Conservation (phyloP, 2,329 filamentous ascomycete genomes). For the Zasmidium angulare region DNA sequence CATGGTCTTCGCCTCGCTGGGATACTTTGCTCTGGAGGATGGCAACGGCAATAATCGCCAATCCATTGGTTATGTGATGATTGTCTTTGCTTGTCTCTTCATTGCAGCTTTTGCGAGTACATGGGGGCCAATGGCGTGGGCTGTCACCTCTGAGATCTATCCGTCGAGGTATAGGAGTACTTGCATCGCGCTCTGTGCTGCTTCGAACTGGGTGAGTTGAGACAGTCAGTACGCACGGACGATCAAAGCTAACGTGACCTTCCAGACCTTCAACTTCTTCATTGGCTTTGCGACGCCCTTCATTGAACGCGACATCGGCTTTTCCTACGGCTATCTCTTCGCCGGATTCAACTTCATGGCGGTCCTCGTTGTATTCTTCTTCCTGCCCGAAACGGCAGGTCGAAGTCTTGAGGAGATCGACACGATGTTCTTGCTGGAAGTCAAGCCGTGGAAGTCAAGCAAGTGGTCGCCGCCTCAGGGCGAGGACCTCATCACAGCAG, state of each 20-base stretch:
- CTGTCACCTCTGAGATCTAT: slow-evolving; percentile 48
- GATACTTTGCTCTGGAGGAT: slow-evolving; percentile 41
- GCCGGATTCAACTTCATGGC: slow-evolving; percentile 33
- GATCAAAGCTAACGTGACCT: neutral
- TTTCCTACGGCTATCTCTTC: slow-evolving; percentile 37
- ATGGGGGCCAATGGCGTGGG: slow-evolving; percentile 69
- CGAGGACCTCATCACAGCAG: slow-evolving; percentile 27
- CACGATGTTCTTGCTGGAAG: slow-evolving; percentile 28
- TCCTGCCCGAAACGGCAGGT: slow-evolving; percentile 34
- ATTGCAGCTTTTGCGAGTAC: slow-evolving; percentile 65
- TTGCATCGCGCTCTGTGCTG: slow-evolving; percentile 58
- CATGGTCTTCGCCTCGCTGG: slow-evolving; percentile 49
- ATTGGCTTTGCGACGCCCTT: slow-evolving; percentile 26
- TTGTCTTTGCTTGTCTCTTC: slow-evolving; percentile 67
- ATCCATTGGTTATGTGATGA: slow-evolving; percentile 58
- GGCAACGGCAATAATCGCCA: slow-evolving; percentile 28
- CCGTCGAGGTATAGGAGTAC: slow-evolving; percentile 55
- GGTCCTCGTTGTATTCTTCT: slow-evolving; percentile 33
- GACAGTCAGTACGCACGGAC: neutral
- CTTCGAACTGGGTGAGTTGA: slow-evolving; percentile 55
- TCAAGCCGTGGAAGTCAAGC: slow-evolving; percentile 32
- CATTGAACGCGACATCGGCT: slow-evolving; percentile 35
- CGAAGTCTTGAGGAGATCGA: slow-evolving; percentile 37
- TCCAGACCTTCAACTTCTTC: slow-evolving; percentile 31
- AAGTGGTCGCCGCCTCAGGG: slow-evolving; percentile 29